phyloP scores from a whole-genome alignment of 1,284 basidiomycete species.

The Cutaneotrichosporon mucoides region DNA sequence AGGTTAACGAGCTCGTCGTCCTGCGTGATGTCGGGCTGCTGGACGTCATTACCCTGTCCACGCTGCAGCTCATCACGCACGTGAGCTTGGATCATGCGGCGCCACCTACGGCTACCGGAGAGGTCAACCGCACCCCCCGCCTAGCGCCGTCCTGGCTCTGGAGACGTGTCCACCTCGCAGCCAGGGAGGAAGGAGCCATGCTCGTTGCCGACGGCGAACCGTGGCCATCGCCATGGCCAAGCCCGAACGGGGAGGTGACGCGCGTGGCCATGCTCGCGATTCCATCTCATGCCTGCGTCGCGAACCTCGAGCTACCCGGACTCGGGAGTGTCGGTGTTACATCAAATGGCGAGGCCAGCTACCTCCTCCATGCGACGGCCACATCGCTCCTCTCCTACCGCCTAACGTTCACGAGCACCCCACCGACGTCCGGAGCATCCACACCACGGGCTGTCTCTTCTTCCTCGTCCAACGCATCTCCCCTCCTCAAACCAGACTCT shows the following conservation, averaged over 20 bases:
- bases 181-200: constrained; percentile 20
- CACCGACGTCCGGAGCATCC: neutral
- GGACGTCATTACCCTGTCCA: constrained; percentile 31
- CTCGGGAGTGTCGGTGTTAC: constrained; percentile 34
- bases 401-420: constrained; percentile 24
- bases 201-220: constrained; percentile 36
- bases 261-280: constrained; percentile 31
- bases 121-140: constrained; percentile 2
- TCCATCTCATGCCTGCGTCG: constrained; percentile 15
- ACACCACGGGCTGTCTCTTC: neutral
- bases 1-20: constrained; percentile 25
- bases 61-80: constrained; percentile 17
- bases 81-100: constrained; percentile 12
- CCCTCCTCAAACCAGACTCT: neutral
- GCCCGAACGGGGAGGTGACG: constrained; percentile 41
- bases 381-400: constrained; percentile 37
- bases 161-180: constrained; percentile 29
- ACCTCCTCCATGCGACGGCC: constrained; percentile 33
- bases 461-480: neutral
- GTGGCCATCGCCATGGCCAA: constrained; percentile 40
- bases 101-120: neutral
- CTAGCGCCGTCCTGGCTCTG: constrained; percentile 37
- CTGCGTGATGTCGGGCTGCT: constrained; percentile 39
- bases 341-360: constrained; percentile 17
- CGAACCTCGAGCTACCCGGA: constrained; percentile 40